Evolutionary conservation across 2,329 filamentous ascomycete genomes (phyloP), one percentile per base, ranked within the genome.

Genomic region (Arachnomyces sp.): DNA sequence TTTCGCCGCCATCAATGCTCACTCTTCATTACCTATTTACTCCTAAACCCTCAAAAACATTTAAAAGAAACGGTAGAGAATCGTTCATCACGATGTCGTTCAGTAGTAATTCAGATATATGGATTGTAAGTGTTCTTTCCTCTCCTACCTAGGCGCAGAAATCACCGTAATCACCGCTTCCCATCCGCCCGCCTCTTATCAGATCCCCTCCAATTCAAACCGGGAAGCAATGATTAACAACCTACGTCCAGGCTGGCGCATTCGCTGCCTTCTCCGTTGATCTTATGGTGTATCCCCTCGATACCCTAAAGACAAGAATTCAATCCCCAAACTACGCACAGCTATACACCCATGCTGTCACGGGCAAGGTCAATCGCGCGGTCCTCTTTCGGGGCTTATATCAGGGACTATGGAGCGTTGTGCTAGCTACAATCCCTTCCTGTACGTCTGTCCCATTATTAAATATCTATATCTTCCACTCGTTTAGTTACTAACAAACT

Each of bases 361-460:
- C 75, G 15, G 72, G 73, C 11, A 68, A 69, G 1, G 62, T 77
- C 25, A 76, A 73, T 33, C 69, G 69, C 43, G 68, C 72, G 39
- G 60, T 74, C 14, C 69, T 82, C 40, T 80, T 87, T 48, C 73
- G 78, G 9, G 88, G 88, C 0, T 65, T 95, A 5, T 95, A 95
- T 53, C 88, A 95, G 61, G 88, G 88, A 14, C 73, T 95, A 14
- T 86, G 86, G 41, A 89, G 84, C 53, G 83, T 93, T 15, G 79
- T 95, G 7, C 65, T 95, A 21, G 84, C 86, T 8, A 95, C 88
- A 0, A 68, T 95, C n/a, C 88, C 89, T n/a, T 85, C 84, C 41
- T 86, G 83, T 86, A 60, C 45, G 51, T 33, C 13, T 29, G 28
- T 17, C 14, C 38, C n/a, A 13, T 17, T 28, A 8, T 25, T 5